These are phyloP conservation scores for Termitomyces sp. DNA, from an alignment of 768 basidiomycete species.

Conservation along the genomic window DNA sequence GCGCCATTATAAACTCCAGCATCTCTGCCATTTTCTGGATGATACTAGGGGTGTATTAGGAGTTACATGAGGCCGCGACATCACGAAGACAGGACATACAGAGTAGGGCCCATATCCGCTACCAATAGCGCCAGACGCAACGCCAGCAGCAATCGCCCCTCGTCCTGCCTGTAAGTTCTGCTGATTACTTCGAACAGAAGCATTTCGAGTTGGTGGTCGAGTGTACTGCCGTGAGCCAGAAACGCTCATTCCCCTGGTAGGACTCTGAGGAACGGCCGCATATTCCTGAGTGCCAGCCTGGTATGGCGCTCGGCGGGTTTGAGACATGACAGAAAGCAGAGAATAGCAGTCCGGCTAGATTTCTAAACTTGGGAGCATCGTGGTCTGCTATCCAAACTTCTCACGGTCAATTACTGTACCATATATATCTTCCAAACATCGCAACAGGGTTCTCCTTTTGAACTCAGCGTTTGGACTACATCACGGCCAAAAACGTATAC, in stretches of 20 bases:
- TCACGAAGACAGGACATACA: constrained; percentile 40
- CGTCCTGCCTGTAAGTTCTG: constrained; percentile 32
- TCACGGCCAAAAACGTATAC: neutral
- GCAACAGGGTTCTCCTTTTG: neutral
- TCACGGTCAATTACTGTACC: constrained; percentile 6
- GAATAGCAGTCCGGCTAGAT: constrained; percentile 11
- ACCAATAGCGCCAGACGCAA: constrained; percentile 77
- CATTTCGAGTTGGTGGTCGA: constrained; percentile 19
- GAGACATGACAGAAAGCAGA: constrained; percentile 28
- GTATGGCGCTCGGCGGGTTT: constrained; percentile 32
- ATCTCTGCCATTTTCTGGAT: constrained; percentile 41
- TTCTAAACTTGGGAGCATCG: constrained; percentile 8
- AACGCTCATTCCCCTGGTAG: constrained; percentile 26
- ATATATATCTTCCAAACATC: neutral
- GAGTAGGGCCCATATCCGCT: constrained; percentile 83
- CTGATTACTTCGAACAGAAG: constrained; percentile 20
- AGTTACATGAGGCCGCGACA: constrained; percentile 1
- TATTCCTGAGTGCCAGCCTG: constrained; percentile 48
- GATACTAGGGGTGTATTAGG: constrained; percentile 40
- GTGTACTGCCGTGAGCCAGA: constrained; percentile 17
- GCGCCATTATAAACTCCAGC: constrained; percentile 41
- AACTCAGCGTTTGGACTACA: too few species aligned
- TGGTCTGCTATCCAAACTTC: neutral
- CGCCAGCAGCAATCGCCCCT: constrained; percentile 64
- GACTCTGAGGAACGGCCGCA: constrained; percentile 63